Evolutionary conservation across 139 green algal species (phyloP), one percentile per base, ranked within the genome.

Genomic region (Zygnema circumcarinatum): DNA sequence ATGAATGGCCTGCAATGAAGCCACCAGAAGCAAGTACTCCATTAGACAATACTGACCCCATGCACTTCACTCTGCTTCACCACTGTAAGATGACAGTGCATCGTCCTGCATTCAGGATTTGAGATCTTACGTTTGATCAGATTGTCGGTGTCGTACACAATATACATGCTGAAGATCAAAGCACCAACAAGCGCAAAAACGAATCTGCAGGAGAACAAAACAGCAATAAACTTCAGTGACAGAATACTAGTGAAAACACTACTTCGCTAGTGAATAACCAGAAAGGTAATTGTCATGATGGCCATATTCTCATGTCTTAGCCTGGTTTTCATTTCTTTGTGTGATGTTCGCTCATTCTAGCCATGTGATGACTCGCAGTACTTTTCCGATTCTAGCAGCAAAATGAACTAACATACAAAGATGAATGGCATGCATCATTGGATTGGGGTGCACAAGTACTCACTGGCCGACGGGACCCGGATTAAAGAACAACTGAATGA

Each of bases 401-500:
- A n/a, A n/a, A n/a, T n/a, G n/a, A n/a, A n/a, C n/a, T n/a, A n/a
- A n/a, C n/a, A n/a, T n/a, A n/a, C n/a, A n/a, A n/a, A n/a, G n/a
- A n/a, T n/a, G n/a, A n/a, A n/a, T n/a, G n/a, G n/a, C n/a, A n/a
- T n/a, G n/a, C n/a, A n/a, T n/a, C n/a, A n/a, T n/a, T n/a, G n/a
- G n/a, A n/a, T n/a, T n/a, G n/a, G n/a, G n/a, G n/a, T n/a, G n/a
- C n/a, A n/a, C n/a, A 38, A 81, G 38, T 2, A 87, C 81, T 83
- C 25, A 88, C 67, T 54, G 1, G 3, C 79, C 35, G 81, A 88
- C 35, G n/a, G 90, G 92, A 0, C 90, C 91, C 16, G 90, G 11
- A 41, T 38, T 67, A 42, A 94, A 92, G 74, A 96, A 91, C 16
- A 96, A 74, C 88, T 96, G 94, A 7, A 96, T 83, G 38, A 96